Percentiles rank a stretch among this genome's conserved stretches.
Conservation (phyloP, 1,284 basidiomycete species). For the Coriolopsis trogii region DNA sequence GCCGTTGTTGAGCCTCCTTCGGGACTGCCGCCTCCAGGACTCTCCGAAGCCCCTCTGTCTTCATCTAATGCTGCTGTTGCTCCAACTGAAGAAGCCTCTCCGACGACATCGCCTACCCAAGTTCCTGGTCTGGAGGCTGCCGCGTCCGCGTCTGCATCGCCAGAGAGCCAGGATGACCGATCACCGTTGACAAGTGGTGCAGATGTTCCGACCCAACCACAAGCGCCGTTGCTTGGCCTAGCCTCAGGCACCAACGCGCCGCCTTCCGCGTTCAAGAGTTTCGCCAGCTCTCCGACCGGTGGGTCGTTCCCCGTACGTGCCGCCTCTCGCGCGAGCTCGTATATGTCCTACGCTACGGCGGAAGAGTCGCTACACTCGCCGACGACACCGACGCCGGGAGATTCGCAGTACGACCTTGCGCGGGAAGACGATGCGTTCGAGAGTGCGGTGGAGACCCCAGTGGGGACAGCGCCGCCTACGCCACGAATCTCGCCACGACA, state of each 20-base stretch:
- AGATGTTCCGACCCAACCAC: background rate
- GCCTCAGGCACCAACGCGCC: conserved; percentile 17
- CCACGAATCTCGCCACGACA: conserved; percentile 26
- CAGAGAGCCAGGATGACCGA: background rate
- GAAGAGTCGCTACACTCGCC: conserved; percentile 28
- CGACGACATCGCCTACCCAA: too few species aligned
- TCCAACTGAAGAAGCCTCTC: too few species aligned
- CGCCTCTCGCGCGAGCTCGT: conserved; percentile 36
- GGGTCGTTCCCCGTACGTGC: conserved; percentile 19
- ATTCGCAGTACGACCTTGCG: conserved; percentile 12
- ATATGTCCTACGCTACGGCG: conserved; percentile 36
- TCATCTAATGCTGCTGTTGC: background rate
- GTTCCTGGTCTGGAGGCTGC: too few species aligned
- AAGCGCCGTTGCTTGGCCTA: too few species aligned
- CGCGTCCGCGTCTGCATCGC: too few species aligned
- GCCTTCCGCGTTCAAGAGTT: conserved; percentile 33
- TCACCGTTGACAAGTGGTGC: background rate
- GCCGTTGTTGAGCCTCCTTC: background rate
- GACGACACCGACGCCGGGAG: conserved; percentile 16
- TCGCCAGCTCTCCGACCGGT: conserved; percentile 12
- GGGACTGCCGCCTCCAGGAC: background rate
- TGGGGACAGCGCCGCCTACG: conserved; percentile 22
- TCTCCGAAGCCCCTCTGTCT: background rate
- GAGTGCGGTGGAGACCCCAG: conserved; percentile 19
- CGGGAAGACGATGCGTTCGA: conserved; percentile 15